phyloP scores from a whole-genome alignment of 78 protist genomes.

The Corallochytrium limacisporum region DNA sequence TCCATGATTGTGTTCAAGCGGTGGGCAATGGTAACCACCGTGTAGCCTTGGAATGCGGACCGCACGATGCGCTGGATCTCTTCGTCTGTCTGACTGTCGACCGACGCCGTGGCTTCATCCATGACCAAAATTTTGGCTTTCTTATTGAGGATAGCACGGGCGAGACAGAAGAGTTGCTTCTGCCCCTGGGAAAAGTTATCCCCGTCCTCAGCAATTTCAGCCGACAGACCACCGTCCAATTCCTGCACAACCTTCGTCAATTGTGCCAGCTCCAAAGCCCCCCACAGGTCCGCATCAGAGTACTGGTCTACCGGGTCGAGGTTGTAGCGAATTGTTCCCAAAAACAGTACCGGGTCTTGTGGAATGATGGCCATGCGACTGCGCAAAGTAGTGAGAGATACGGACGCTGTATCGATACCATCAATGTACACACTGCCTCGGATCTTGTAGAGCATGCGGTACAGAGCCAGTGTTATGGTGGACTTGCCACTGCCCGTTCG shows the following conservation, averaged over 20 bases:
- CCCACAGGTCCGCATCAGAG: slow-evolving; percentile 49
- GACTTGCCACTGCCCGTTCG: slow-evolving; percentile 88
- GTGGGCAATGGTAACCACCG: slow-evolving; percentile 78
- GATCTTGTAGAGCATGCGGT: slow-evolving; percentile 55
- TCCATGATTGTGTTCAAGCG: slow-evolving; percentile 38
- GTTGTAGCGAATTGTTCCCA: slow-evolving; percentile 68
- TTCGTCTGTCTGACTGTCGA: slow-evolving; percentile 68
- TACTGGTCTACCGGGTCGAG: slow-evolving; percentile 64
- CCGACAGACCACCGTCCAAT: neutral
- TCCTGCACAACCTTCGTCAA: neutral
- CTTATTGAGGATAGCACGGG: slow-evolving; percentile 66
- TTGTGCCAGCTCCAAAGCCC: slow-evolving; percentile 13
- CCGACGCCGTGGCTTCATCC: slow-evolving; percentile 86
- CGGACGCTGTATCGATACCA: slow-evolving; percentile 22
- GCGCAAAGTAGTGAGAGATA: slow-evolving; percentile 47
- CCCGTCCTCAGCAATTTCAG: slow-evolving; percentile 29
- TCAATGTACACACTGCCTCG: slow-evolving; percentile 57
- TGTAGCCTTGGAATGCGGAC: slow-evolving; percentile 36
- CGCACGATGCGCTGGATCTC: slow-evolving; percentile 58
- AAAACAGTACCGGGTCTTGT: slow-evolving; percentile 66
- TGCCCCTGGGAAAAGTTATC: slow-evolving; percentile 63
- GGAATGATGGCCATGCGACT: slow-evolving; percentile 57
- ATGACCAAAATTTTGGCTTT: slow-evolving; percentile 9
- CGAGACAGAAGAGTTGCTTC: slow-evolving; percentile 80
- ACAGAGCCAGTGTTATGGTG: slow-evolving; percentile 35